phyloP scores from a whole-genome alignment of 495 filamentous ascomycete species.

The Tuber microsphaerosporum region DNA sequence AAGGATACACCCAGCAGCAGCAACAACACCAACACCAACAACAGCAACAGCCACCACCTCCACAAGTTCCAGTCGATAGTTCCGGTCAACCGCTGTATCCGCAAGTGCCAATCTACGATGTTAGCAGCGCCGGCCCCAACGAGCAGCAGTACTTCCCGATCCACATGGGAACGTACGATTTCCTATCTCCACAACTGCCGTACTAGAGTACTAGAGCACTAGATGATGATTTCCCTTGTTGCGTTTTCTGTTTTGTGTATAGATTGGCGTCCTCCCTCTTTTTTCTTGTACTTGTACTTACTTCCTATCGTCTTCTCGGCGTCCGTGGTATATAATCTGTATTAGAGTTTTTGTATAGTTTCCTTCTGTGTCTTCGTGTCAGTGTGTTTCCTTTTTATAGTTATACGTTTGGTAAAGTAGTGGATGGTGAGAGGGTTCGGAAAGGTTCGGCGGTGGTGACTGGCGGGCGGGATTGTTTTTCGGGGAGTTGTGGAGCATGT shows the following conservation, averaged over 20 bases:
- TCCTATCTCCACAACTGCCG: conserved; percentile 38
- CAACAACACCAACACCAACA: conserved; percentile 31
- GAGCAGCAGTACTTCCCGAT: conserved; percentile 35
- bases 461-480: not conserved
- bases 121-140: conserved; percentile 26
- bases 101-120: conserved; percentile 34
- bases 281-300: conserved; percentile 23
- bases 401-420: not conserved
- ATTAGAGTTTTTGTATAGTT: not conserved
- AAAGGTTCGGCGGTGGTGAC: not conserved
- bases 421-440: not conserved
- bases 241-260: conserved; percentile 15
- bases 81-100: conserved; percentile 32
- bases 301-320: not conserved
- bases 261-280: conserved; percentile 9
- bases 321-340: not conserved
- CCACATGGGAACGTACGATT: conserved; percentile 40
- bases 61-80: conserved; percentile 19
- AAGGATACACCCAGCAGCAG: conserved; percentile 4
- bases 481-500: conserved; percentile 3
- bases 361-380: not conserved
- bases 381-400: not conserved
- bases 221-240: not conserved
- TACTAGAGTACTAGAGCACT: conserved; percentile 27
- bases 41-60: conserved; percentile 28